These are phyloP conservation scores for Pseudoturritis turrita DNA, from an alignment of 345 rosid genomes.

Conservation along the genomic window DNA sequence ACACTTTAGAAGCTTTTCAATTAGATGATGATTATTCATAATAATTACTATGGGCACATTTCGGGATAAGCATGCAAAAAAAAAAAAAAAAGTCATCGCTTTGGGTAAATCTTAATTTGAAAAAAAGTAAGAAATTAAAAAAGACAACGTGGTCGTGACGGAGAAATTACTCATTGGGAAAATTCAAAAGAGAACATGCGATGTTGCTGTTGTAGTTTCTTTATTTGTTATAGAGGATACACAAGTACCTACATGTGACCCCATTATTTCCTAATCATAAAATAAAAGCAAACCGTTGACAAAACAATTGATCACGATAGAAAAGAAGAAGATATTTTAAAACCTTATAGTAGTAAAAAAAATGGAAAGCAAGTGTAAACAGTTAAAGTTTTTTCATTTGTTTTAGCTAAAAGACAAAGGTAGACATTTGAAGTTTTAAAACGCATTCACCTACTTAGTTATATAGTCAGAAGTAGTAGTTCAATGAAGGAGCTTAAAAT, in stretches of 20 bases:
- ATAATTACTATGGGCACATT: slow-evolving; percentile 3
- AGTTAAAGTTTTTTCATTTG: neutral
- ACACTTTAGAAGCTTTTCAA: neutral
- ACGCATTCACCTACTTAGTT: neutral
- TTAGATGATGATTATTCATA: neutral
- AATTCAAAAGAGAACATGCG: slow-evolving; percentile 34
- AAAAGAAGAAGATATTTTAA: neutral
- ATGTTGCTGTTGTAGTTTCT: slow-evolving; percentile 27
- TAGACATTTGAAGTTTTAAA: slow-evolving; percentile 3
- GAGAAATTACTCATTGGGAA: slow-evolving; percentile 25
- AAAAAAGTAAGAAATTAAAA: neutral
- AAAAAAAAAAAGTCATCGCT: slow-evolving; percentile 28
- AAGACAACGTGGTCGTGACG: slow-evolving; percentile 35
- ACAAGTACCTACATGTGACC: slow-evolving; percentile 29
- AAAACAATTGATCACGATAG: neutral
- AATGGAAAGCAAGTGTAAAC: neutral
- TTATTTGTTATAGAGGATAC: slow-evolving; percentile 16
- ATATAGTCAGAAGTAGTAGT: neutral
- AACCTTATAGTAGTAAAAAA: slow-evolving; percentile 9
- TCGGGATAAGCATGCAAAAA: slow-evolving; percentile 25
- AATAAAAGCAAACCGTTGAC: slow-evolving; percentile 32
- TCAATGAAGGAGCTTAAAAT: neutral
- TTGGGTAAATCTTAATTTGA: slow-evolving; percentile 15
- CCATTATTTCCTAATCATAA: slow-evolving; percentile 34
- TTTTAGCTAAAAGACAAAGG: slow-evolving; percentile 7